Percentiles rank a stretch among this genome's conserved stretches.
phyloP scores from a whole-genome alignment of 2,329 filamentous ascomycete species.

The Hypoxylon sp. region DNA sequence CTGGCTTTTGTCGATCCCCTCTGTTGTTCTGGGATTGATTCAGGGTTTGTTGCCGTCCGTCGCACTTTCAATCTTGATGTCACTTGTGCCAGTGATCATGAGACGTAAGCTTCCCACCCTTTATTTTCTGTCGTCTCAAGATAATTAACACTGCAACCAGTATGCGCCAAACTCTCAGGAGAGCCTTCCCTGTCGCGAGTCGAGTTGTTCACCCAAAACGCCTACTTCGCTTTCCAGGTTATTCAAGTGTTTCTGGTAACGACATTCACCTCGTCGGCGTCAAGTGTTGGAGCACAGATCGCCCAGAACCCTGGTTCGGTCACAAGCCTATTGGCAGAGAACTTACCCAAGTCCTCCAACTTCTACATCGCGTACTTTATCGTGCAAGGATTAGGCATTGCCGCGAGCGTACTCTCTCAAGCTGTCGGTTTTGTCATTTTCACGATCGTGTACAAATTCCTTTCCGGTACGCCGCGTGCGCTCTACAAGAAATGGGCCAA shows the following conservation, averaged over 20 bases:
- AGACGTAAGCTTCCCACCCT: conserved; percentile 62
- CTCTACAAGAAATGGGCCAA: conserved; percentile 81
- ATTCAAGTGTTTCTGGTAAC: conserved; percentile 91
- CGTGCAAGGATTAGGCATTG: conserved; percentile 85
- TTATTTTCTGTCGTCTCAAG: neutral
- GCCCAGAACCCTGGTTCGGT: conserved; percentile 67
- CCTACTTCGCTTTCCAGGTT: conserved; percentile 90
- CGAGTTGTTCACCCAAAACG: conserved; percentile 89
- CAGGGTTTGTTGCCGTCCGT: conserved; percentile 85
- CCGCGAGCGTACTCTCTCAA: conserved; percentile 78
- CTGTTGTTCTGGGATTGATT: conserved; percentile 78
- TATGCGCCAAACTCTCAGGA: conserved; percentile 81
- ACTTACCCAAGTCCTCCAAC: conserved; percentile 85
- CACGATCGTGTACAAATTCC: conserved; percentile 74
- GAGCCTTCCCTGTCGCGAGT: conserved; percentile 81
- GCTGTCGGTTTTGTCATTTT: conserved; percentile 75
- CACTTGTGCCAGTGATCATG: conserved; percentile 83
- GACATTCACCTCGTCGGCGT: conserved; percentile 82
- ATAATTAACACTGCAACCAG: conserved; percentile 48
- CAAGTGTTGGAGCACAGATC: conserved; percentile 71
- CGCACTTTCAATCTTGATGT: conserved; percentile 83
- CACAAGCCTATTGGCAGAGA: conserved; percentile 72
- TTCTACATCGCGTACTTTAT: conserved; percentile 97
- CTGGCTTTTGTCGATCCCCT: conserved; percentile 77
- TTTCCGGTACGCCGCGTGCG: conserved; percentile 81